Evolutionary conservation across 345 rosid genomes (phyloP), one percentile per base, ranked within the genome.

Genomic region (Raphanus sativus): DNA sequence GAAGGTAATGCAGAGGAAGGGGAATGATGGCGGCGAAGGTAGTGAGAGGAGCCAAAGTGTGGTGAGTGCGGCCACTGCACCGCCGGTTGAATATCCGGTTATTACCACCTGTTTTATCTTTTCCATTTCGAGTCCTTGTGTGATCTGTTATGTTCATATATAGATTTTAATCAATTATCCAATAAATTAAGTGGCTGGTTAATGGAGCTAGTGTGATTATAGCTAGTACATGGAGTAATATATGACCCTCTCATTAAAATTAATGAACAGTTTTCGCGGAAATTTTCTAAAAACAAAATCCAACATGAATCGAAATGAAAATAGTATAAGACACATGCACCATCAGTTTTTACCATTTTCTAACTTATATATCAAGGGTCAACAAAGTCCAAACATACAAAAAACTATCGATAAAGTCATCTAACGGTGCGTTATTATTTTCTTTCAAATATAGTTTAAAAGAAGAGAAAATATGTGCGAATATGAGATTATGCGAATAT

Each of bases 11-110:
- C 97, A 83, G 17, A 95, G 81, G 34, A 92, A 79, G 1, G 81
- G 73, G 17, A 71, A 13, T 33, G 80, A 17, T 7, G 83, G 70
- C 55, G 75, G 50, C 1, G 75, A 56, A 64, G 82, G 75, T 74
- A 66, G 42, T 40, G 83, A 89, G 75, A 95, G 97, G 38, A 95
- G 91, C 89, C 90, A 89, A 10, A 95, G 89, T 70, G 96, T 84
- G 55, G 89, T 77, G 26, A 95, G 89, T 38, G 93, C 79, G 9
- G 97, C 94, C 0, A 80, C 40, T 21, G 98, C 79, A 8, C 89
- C 99, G 13, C 97, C 92, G 15, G 87, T 42, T 24, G 91, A 91
- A 67, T 95, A 91, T 62, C 99, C 99, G 4, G 98, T 84, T 15
- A 94, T 71, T 50, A 92, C 89, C 9, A 94, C 75, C 9, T 79